phyloP scores from a whole-genome alignment of 441 rosid species.

The Aleurites moluccanus region DNA sequence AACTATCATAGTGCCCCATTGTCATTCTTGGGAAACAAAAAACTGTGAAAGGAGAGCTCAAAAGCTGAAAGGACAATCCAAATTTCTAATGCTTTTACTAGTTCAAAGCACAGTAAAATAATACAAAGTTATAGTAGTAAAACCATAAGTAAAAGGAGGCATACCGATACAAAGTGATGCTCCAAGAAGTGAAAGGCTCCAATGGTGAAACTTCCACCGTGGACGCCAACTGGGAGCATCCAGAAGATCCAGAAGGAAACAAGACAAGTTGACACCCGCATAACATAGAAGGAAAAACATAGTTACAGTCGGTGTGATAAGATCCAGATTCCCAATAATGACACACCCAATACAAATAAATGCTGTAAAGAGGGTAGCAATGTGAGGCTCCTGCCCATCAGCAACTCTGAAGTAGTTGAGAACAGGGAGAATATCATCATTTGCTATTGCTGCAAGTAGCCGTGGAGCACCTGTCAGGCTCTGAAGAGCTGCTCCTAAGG shows the following conservation, averaged over 20 bases:
- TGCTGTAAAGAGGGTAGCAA: constrained; percentile 93
- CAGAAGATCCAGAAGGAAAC: constrained; percentile 97
- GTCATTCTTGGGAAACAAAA: background rate
- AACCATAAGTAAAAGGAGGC: constrained; percentile 19
- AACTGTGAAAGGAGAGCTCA: background rate
- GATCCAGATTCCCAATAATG: constrained; percentile 94
- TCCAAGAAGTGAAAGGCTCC: constrained; percentile 97
- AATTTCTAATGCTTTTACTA: background rate
- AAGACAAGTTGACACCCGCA: constrained; percentile 95
- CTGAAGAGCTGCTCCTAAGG: constrained; percentile 99
- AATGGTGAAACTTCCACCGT: constrained; percentile 98
- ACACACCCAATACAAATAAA: constrained; percentile 89
- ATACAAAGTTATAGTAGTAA: background rate
- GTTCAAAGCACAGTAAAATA: no score
- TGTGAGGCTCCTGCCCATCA: constrained; percentile 83
- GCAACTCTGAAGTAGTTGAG: constrained; percentile 92
- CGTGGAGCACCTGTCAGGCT: constrained; percentile 98
- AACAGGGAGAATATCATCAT: constrained; percentile 97
- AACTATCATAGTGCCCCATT: no score
- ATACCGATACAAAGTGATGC: constrained; percentile 89
- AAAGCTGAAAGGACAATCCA: background rate
- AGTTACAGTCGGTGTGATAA: constrained; percentile 92
- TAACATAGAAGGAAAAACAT: constrained; percentile 98
- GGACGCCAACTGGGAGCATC: constrained; percentile 99
- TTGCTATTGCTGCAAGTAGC: constrained; percentile 97